Conservation (phyloP, 1,284 basidiomycete species). For the Trichosporon ovoides region DNA sequence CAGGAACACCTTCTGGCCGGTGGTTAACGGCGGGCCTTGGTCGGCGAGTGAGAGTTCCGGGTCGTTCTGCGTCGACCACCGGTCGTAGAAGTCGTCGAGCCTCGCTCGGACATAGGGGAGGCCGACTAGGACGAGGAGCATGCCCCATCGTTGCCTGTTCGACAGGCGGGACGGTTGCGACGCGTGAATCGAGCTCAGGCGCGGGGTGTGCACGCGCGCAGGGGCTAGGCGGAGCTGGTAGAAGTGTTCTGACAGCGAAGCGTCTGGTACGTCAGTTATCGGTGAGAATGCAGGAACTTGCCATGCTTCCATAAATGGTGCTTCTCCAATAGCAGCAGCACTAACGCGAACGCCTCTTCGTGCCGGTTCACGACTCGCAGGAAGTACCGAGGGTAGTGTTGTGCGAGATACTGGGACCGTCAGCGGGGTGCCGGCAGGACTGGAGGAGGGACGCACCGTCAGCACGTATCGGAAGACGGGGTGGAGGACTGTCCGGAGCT, state of each 20-base stretch:
- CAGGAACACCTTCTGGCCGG: conserved; percentile 54
- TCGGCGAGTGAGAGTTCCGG: conserved; percentile 15
- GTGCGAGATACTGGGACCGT: conserved; percentile 74
- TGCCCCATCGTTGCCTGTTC: conserved; percentile 52
- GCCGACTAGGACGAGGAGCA: conserved; percentile 72
- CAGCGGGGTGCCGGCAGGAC: too few species aligned
- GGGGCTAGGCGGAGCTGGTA: conserved; percentile 37
- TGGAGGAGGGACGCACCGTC: conserved; percentile 64
- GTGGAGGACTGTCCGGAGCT: conserved; percentile 84
- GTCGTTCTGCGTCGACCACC: conserved; percentile 50
- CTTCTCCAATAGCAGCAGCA: conserved; percentile 84
- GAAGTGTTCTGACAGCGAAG: conserved; percentile 47
- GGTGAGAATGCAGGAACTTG: conserved; percentile 39
- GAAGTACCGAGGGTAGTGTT: conserved; percentile 88
- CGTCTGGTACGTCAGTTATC: conserved; percentile 29
- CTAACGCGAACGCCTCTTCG: conserved; percentile 87
- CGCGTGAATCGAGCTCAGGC: conserved; percentile 19
- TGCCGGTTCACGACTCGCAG: conserved; percentile 86
- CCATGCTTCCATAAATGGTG: conserved; percentile 83
- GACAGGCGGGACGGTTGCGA: conserved; percentile 21
- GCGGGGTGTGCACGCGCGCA: conserved; percentile 26
- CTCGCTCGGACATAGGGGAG: conserved; percentile 86
- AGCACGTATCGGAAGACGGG: conserved; percentile 94
- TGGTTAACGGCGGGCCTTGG: conserved; percentile 28
- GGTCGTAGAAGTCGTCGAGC: conserved; percentile 82